Evolutionary conservation across 78 protist genomes (phyloP).

Genomic region (Bigelowiella natans): DNA sequence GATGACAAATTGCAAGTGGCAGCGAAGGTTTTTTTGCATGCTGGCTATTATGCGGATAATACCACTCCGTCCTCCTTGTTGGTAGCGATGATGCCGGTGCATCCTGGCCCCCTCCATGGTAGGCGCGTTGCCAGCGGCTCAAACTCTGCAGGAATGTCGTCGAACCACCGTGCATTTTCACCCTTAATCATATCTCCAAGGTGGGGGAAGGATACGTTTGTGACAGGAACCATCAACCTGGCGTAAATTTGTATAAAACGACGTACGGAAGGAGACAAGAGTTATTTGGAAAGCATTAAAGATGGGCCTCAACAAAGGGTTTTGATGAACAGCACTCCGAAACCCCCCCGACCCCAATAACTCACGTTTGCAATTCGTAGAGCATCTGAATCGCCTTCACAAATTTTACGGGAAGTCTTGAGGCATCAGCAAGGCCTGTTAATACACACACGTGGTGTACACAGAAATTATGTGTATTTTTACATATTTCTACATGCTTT

Average conservation of each 20-base stretch:
- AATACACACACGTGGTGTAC: no score
- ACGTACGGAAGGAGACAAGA: no score
- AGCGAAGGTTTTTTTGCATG: no score
- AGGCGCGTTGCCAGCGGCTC: not conserved
- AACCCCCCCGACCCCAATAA: no score
- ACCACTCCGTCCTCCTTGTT: not conserved
- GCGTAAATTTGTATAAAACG: no score
- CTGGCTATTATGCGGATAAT: no score
- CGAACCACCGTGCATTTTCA: not conserved
- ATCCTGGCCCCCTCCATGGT: not conserved
- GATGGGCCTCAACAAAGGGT: no score
- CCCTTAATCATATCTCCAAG: not conserved
- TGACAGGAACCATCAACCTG: not conserved
- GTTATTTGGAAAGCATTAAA: no score
- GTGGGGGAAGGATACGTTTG: not conserved
- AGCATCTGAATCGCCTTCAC: constrained; percentile 2
- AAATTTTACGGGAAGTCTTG: not conserved
- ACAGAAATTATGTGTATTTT: no score
- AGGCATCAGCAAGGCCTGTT: not conserved
- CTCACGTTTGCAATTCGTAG: constrained; percentile 1
- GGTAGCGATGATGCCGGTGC: constrained; percentile 15
- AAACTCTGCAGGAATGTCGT: not conserved
- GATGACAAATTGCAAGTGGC: no score
- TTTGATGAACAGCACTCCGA: no score
- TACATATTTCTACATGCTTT: no score